Evolutionary conservation across 768 basidiomycete genomes (phyloP).

Genomic region (Stropharia rugosoannulata): DNA sequence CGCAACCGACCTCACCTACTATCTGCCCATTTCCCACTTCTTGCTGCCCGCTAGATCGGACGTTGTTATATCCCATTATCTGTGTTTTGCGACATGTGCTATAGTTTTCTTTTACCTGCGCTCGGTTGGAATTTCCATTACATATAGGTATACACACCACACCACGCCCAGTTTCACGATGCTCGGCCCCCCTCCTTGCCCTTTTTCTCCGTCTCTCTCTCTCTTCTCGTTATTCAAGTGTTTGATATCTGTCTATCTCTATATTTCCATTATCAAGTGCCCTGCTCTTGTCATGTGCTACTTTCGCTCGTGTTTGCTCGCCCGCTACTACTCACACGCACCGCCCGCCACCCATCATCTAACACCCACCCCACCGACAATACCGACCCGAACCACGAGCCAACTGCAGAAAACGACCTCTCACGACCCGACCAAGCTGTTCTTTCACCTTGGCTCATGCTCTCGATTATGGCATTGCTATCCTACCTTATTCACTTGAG

Average conservation of each 20-base stretch:
- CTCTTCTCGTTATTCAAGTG: slow-evolving; percentile 3
- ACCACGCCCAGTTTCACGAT: slow-evolving; percentile 6
- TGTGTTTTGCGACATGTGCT: slow-evolving; percentile 21
- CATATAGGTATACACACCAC: slow-evolving; percentile 15
- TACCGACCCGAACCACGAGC: too few species aligned
- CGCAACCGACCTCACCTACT: neutral
- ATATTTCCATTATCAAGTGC: slow-evolving; percentile 7
- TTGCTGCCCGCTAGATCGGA: slow-evolving; percentile 39
- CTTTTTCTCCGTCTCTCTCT: neutral
- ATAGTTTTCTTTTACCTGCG: slow-evolving; percentile 17
- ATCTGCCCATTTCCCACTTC: slow-evolving; percentile 6
- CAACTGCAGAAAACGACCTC: slow-evolving; percentile 8
- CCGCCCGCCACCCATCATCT: too few species aligned
- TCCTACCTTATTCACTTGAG: slow-evolving; percentile 27
- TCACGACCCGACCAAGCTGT: slow-evolving; percentile 19
- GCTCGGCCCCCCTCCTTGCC: slow-evolving; percentile 9
- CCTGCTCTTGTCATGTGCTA: too few species aligned
- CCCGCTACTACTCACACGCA: neutral
- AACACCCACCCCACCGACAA: too few species aligned
- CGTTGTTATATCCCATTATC: slow-evolving; percentile 27
- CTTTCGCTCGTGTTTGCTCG: slow-evolving; percentile 6
- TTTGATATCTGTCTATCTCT: slow-evolving; percentile 6
- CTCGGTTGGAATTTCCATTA: slow-evolving; percentile 16
- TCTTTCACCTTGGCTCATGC: slow-evolving; percentile 11
- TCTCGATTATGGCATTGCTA: slow-evolving; percentile 23